Evolutionary conservation across 768 basidiomycete species (phyloP).

Genomic region (Neoboletus subvelutipes): DNA sequence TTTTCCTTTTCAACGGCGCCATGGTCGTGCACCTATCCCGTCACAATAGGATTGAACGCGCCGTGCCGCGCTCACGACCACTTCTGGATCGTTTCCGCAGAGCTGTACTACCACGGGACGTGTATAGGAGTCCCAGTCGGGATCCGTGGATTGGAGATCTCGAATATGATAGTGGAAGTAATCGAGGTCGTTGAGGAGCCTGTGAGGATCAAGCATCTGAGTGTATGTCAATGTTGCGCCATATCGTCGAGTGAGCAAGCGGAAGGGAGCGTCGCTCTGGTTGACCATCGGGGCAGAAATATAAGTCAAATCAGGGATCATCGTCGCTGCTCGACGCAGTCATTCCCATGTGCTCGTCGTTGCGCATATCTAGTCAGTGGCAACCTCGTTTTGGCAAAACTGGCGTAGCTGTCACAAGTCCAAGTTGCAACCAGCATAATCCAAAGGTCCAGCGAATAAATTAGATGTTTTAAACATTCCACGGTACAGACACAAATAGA

Average conservation of each 20-base stretch:
- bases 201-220: constrained; percentile 71
- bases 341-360: background rate
- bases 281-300: constrained; percentile 79
- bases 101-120: constrained; percentile 69
- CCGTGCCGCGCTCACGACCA: constrained; percentile 57
- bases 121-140: constrained; percentile 21
- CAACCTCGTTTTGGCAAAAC: background rate
- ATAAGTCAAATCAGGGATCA: constrained; percentile 32
- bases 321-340: background rate
- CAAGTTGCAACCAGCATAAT: too few species aligned
- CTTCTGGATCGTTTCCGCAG: constrained; percentile 67
- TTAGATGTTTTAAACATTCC: constrained; percentile 12
- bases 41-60: constrained; percentile 62
- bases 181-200: constrained; percentile 58
- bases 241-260: constrained; percentile 57
- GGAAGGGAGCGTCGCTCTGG: constrained; percentile 76
- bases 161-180: constrained; percentile 65
- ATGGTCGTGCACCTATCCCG: constrained; percentile 54
- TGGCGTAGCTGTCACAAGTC: background rate
- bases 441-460: constrained; percentile 11
- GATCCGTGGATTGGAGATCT: constrained; percentile 42
- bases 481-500: constrained; percentile 18
- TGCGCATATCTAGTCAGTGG: background rate
- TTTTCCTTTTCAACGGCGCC: too few species aligned
- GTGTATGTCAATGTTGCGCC: constrained; percentile 71